Evolutionary conservation across 1,139 yeast species (phyloP).

Genomic region (Diutina rugosa): DNA sequence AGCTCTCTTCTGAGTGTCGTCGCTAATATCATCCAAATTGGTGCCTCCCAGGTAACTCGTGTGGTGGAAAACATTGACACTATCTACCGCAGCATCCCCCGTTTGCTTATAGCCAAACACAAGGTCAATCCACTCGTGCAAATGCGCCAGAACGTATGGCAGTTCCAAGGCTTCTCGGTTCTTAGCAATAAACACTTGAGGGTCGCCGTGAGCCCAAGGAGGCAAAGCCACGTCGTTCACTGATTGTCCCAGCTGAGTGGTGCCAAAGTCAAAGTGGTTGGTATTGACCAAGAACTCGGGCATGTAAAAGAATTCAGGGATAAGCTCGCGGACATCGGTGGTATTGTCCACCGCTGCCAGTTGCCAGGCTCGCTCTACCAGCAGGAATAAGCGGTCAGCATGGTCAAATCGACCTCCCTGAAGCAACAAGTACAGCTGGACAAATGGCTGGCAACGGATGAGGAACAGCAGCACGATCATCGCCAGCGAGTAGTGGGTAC

Average conservation of each 20-base stretch:
- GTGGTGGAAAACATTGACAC: slow-evolving; percentile 69
- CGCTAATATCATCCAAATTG: slow-evolving; percentile 56
- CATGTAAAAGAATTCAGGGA: slow-evolving; percentile 71
- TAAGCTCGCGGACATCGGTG: slow-evolving; percentile 75
- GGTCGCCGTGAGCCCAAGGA: slow-evolving; percentile 72
- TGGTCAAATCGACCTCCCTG: slow-evolving; percentile 87
- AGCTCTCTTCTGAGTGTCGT: slow-evolving; percentile 62
- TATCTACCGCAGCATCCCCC: slow-evolving; percentile 51
- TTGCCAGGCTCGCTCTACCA: slow-evolving; percentile 62
- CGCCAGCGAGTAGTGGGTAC: slow-evolving; percentile 86
- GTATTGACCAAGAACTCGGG: slow-evolving; percentile 63
- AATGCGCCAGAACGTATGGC: slow-evolving; percentile 58
- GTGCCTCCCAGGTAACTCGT: slow-evolving; percentile 76
- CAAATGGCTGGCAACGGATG: slow-evolving; percentile 67
- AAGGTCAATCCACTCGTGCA: slow-evolving; percentile 76
- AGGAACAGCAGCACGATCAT: slow-evolving; percentile 78
- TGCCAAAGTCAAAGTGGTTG: slow-evolving; percentile 58
- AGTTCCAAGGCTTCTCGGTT: slow-evolving; percentile 77
- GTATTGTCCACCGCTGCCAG: slow-evolving; percentile 70
- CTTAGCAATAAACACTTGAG: slow-evolving; percentile 54
- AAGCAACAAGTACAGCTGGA: slow-evolving; percentile 57
- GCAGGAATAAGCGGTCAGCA: slow-evolving; percentile 68
- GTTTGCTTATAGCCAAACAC: slow-evolving; percentile 70
- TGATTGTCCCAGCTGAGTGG: slow-evolving; percentile 43
- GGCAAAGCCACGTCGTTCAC: slow-evolving; percentile 60